Percentiles rank a stretch among this genome's conserved stretches.
phyloP scores from a whole-genome alignment of 2,329 filamentous ascomycete species.

The Sphaerulina vaccinii region DNA sequence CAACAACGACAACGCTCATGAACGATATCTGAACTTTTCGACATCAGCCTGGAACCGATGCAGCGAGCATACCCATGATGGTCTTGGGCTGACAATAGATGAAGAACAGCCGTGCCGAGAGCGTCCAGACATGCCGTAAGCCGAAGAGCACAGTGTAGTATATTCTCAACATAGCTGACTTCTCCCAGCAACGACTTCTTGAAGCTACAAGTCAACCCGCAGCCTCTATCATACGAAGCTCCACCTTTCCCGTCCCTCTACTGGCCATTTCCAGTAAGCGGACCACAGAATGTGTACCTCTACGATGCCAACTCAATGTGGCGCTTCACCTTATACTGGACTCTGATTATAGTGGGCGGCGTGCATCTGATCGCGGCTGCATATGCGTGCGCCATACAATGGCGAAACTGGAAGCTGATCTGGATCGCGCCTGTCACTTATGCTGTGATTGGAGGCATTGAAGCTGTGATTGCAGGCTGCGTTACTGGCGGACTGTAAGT shows the following conservation, averaged over 20 bases:
- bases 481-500: constrained; percentile 76
- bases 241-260: constrained; percentile 81
- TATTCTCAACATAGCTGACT: neutral
- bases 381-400: constrained; percentile 72
- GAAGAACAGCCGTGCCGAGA: neutral
- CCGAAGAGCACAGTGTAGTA: neutral
- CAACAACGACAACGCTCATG: neutral
- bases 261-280: constrained; percentile 62
- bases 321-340: constrained; percentile 87
- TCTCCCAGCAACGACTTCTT: constrained; percentile 41
- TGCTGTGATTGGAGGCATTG: constrained; percentile 66
- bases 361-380: constrained; percentile 71
- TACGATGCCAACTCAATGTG: constrained; percentile 76
- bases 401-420: constrained; percentile 55
- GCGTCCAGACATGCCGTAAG: constrained; percentile 12
- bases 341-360: constrained; percentile 71
- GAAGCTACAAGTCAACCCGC: constrained; percentile 45
- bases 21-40: no score
- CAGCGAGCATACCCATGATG: no score
- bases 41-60: no score
- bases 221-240: constrained; percentile 60
- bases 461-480: constrained; percentile 77
- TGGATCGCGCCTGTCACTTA: constrained; percentile 74
- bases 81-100: neutral
- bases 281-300: constrained; percentile 62